Conservation (phyloP, 345 rosid genomes). For the Lepidium didymum region DNA sequence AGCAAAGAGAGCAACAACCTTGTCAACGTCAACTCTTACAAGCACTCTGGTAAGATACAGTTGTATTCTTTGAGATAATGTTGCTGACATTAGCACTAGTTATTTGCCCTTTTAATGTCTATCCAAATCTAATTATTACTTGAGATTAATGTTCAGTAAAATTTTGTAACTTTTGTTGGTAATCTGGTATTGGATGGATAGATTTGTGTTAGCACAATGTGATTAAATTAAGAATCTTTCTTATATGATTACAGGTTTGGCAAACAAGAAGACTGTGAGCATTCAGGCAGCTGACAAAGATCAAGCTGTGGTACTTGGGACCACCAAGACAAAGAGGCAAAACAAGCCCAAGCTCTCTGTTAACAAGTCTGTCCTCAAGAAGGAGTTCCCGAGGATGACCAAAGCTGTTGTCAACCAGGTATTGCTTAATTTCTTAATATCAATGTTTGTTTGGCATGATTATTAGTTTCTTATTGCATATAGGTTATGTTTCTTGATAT, state of each 20-base stretch:
- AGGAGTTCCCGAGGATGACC: conserved; percentile 65
- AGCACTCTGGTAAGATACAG: conserved; percentile 47
- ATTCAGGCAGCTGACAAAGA: conserved; percentile 52
- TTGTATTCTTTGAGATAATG: neutral
- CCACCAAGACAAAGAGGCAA: conserved; percentile 65
- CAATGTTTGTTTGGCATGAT: neutral
- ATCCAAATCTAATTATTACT: neutral
- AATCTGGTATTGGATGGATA: neutral
- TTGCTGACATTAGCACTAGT: neutral
- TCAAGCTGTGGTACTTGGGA: conserved; percentile 42
- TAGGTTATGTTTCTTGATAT: neutral
- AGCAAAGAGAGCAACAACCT: conserved; percentile 80
- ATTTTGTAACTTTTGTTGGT: neutral
- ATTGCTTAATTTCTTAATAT: neutral
- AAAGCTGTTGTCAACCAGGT: conserved; percentile 72
- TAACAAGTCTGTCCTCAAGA: conserved; percentile 61
- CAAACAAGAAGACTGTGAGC: conserved; percentile 48
- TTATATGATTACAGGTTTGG: conserved; percentile 39
- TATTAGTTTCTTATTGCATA: neutral
- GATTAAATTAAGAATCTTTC: neutral
- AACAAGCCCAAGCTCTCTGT: conserved; percentile 52
- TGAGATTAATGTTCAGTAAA: neutral
- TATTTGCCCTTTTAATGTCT: neutral
- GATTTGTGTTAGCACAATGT: neutral
- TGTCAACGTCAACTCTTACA: conserved; percentile 72